Base-by-base conservation (phyloP, 2,329 filamentous ascomycete genomes). In the Ceratocystiopsis brevicomis region DNA sequence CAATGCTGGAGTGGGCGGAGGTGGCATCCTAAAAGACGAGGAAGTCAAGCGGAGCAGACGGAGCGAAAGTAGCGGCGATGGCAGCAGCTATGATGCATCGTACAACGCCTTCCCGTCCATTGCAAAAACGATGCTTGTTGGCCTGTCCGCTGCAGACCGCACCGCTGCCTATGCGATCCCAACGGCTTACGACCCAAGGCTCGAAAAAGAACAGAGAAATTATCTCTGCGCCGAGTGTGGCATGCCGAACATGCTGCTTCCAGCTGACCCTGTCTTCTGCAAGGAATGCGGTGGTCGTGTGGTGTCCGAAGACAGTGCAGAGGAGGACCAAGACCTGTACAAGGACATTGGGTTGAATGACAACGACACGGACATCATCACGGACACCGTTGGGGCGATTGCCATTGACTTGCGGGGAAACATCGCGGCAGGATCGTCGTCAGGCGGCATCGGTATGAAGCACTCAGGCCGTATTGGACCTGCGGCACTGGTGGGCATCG, bases 401-500 rank as follows among this genome's bases (percentile, higher is more conserved):
- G 90, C 86, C 12, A 78, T 98, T 49, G 90, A 98, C 54, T 71
- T 72, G 41, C 73, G 71, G 52, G 90, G 90, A 15, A 79, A 81
- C 46, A 94, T 98, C 55, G 88, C 92, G 5, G 90, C 88, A 4
- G 90, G 81, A 15, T 94, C 90, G 2, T 98, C 90, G 2, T 98
- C 92, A 15, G 90, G 90, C 6, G 90, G 90, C 1, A 98, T 98
- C 56, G 88, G 90, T 25, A 95, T 98, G 88, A 98, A 98, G 57
- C 87, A 94, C 59, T 76, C 77, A 47, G 92, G 90, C 6, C 80
- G 90, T 34, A 73, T 94, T 49, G 92, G 90, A 0, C 90, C 90
- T 32, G 92, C 90, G 33, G 90, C 90, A 17, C 69, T 98, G 15
- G 83, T 96, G 14, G 88, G 90, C 9, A 76, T 96, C 43, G 90